phyloP scores from a whole-genome alignment of 2,329 filamentous ascomycete species.

The Metarhizium rileyi region DNA sequence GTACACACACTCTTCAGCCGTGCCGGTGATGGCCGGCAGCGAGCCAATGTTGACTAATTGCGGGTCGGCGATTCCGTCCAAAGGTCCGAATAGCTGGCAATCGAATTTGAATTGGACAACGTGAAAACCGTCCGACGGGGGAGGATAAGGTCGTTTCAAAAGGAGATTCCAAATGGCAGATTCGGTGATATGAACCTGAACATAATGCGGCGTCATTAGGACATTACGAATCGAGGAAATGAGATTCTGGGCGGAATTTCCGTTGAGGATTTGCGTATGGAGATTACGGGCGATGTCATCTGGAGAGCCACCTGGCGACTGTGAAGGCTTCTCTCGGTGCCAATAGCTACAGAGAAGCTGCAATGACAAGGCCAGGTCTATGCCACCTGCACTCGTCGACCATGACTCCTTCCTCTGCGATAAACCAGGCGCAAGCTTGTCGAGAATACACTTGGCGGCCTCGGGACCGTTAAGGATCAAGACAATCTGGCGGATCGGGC shows the following conservation, averaged over 20 bases:
- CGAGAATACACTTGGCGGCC: constrained; percentile 23
- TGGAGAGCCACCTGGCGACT: constrained; percentile 23
- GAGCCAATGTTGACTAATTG: constrained; percentile 19
- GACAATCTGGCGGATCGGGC: constrained; percentile 27
- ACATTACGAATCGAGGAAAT: constrained; percentile 19
- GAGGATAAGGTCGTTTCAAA: constrained; percentile 19
- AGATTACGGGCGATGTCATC: constrained; percentile 24
- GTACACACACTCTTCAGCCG: constrained; percentile 20
- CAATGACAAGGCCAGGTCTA: constrained; percentile 24
- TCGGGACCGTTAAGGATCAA: constrained; percentile 28
- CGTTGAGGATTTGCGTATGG: constrained; percentile 19
- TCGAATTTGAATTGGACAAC: constrained; percentile 26
- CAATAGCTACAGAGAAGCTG: constrained; percentile 27
- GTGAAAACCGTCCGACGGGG: constrained; percentile 25
- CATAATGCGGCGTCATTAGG: constrained; percentile 24
- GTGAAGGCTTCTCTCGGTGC: constrained; percentile 24
- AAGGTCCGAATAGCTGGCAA: constrained; percentile 21
- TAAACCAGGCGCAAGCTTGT: constrained; percentile 25
- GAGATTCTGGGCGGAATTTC: constrained; percentile 19
- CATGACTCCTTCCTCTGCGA: constrained; percentile 22
- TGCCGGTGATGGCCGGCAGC: constrained; percentile 24
- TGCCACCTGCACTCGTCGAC: constrained; percentile 21
- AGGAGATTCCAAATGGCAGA: constrained; percentile 27
- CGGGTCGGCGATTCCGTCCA: constrained; percentile 19
- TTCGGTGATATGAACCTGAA: constrained; percentile 28